These are phyloP conservation scores for Schwanniomyces vanrijiae DNA, from an alignment of 805 yeast genomes.

Conservation along the genomic window DNA sequence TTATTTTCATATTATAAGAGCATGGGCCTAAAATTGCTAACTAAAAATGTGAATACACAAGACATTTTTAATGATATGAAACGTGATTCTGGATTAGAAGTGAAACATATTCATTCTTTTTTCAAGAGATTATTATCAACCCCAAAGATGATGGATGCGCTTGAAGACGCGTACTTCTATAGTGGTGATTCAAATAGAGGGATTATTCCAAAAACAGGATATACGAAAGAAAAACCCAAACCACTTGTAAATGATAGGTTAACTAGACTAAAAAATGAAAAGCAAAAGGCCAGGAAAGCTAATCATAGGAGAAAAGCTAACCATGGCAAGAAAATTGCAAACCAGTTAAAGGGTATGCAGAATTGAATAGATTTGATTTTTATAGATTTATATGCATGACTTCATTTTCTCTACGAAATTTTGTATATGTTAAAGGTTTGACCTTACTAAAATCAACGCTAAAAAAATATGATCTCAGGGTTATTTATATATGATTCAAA, in stretches of 20 bases:
- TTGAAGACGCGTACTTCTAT: constrained; percentile 62
- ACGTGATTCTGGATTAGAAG: constrained; percentile 64
- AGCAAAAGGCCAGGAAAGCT: constrained; percentile 55
- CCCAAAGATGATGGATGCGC: constrained; percentile 57
- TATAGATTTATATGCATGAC: not conserved
- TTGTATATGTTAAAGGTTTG: not conserved
- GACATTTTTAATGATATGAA: constrained; percentile 50
- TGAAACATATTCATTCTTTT: constrained; percentile 96
- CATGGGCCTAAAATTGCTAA: constrained; percentile 43
- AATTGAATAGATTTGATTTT: not conserved
- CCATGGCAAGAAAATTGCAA: constrained; percentile 54
- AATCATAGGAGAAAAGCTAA: constrained; percentile 68
- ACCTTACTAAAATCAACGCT: not conserved
- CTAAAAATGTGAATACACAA: constrained; percentile 19
- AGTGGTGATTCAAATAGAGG: constrained; percentile 18
- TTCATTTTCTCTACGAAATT: not conserved
- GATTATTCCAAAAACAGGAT: constrained; percentile 1
- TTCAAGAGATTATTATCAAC: constrained; percentile 67
- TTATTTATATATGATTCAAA: constrained; percentile 73
- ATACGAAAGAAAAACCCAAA: not conserved
- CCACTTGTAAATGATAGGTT: constrained; percentile 21
- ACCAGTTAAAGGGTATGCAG: constrained; percentile 24
- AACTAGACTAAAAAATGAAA: constrained; percentile 47
- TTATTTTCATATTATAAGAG: constrained; percentile 56
- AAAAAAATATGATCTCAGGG: constrained; percentile 68